Evolutionary conservation across 495 filamentous ascomycete genomes (phyloP), one percentile per base, ranked within the genome.

Genomic region (Lichina pygmaea): DNA sequence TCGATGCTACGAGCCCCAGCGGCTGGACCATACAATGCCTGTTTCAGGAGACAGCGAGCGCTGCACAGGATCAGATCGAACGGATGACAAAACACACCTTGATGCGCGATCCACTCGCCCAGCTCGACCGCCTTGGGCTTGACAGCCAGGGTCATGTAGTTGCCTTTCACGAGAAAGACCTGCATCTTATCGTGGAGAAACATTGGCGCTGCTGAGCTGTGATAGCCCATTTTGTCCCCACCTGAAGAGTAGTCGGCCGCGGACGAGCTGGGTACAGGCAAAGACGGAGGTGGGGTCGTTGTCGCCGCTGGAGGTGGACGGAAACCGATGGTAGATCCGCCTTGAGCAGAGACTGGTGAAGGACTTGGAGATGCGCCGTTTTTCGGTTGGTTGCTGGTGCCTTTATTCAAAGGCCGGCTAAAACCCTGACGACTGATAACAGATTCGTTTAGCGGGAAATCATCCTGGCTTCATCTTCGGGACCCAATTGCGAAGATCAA

Each of bases 51-150:
- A 24, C 47, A 10, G 31, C 36, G 36, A 4, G 17, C 17, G 24
- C 36, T 16, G 31, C 31, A 33, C 8, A 46, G 8, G 41, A n/a
- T 6, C 8, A 9, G 34, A 43, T 9, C 15, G 34, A 24, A 43
- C 13, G 13, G 13, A 11, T 6, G 6, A 24, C 10, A 5, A 37
- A 41, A 54, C 66, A 60, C 65, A 91, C 86, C 77, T 71, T 93
- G 86, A 60, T 93, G 85, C 45, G 85, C 84, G 49, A 92, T 63
- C 86, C 86, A 94, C 55, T 94, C 86, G 33, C 83, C 85, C 49
- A 80, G 68, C 57, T 93, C 86, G 31, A 93, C 78, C 44, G 82
- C 77, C 58, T 81, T 80, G 8, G 86, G 86, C 55, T 81, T 79
- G 44, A 81, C 81, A 52, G 83, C 86, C 40, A 94, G 61, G 16